Conservation (phyloP, 345 rosid species). For the Kandelia obovata region DNA sequence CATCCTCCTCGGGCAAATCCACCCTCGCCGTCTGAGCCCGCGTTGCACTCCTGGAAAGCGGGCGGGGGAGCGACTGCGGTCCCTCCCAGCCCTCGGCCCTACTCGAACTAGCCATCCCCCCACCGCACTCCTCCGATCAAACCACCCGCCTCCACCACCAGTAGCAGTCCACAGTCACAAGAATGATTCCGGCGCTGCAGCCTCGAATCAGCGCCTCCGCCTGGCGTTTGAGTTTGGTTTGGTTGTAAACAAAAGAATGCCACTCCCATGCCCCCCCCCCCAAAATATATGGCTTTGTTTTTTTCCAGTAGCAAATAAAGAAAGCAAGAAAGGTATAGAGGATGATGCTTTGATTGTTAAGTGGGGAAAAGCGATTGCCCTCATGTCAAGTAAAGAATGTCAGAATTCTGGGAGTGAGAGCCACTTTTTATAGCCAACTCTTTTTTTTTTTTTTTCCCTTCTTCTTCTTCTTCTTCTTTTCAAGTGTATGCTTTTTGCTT, state of each 20-base stretch:
- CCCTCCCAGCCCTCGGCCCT: constrained; percentile 46
- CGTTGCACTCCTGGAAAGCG: constrained; percentile 43
- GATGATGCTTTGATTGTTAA: constrained; percentile 58
- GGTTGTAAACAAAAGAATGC: too few species aligned
- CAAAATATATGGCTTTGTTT: not conserved
- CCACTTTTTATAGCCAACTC: not conserved
- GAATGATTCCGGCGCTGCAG: too few species aligned
- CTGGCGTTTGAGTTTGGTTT: not conserved
- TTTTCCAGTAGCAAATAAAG: constrained; percentile 4
- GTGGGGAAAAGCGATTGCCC: constrained; percentile 61
- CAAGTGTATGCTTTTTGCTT: too few species aligned
- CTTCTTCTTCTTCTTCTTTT: too few species aligned
- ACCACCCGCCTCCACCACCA: constrained; percentile 3
- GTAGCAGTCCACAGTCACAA: too few species aligned
- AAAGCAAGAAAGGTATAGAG: constrained; percentile 11
- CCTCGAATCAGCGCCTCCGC: too few species aligned
- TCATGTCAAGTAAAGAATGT: constrained; percentile 55
- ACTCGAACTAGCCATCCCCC: constrained; percentile 72
- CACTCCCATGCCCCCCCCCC: not conserved
- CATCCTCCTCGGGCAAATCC: constrained; percentile 50
- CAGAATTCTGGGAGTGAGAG: too few species aligned
- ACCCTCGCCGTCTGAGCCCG: constrained; percentile 48
- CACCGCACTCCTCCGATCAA: not conserved
- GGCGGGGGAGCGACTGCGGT: constrained; percentile 23
- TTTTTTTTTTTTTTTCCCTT: too few species aligned